Evolutionary conservation across 2,329 filamentous ascomycete species (phyloP).

Genomic region (Rhinocladiella similis): DNA sequence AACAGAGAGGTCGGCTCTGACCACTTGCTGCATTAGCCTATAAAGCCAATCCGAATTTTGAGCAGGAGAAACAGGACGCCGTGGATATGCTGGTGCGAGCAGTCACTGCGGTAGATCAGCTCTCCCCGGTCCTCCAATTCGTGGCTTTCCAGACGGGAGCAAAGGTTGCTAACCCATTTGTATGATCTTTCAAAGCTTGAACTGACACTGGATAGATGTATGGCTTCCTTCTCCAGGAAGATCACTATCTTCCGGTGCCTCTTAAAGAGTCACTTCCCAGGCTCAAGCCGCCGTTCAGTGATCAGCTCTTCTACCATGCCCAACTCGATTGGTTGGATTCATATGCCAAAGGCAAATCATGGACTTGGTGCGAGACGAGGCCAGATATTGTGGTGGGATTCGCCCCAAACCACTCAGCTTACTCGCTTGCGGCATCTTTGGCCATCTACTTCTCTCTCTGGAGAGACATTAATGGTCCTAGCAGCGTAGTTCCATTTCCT

Average conservation of each 20-base stretch:
- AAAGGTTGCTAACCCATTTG: background rate
- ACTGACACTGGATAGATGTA: constrained; percentile 5
- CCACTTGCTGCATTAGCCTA: constrained; percentile 5
- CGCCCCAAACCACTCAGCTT: constrained; percentile 32
- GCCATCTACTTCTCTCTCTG: constrained; percentile 35
- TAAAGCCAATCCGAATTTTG: constrained; percentile 12
- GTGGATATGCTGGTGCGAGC: constrained; percentile 12
- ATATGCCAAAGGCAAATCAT: constrained; percentile 31
- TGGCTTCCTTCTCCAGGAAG: constrained; percentile 11
- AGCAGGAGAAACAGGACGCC: constrained; percentile 14
- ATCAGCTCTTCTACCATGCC: constrained; percentile 35
- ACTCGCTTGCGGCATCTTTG: constrained; percentile 33
- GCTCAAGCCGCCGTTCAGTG: constrained; percentile 31
- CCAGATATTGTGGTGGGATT: constrained; percentile 36
- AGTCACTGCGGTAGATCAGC: constrained; percentile 8
- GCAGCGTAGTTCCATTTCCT: constrained; percentile 31
- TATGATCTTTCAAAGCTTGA: background rate
- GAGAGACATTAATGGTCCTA: constrained; percentile 28
- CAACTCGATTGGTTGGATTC: constrained; percentile 28
- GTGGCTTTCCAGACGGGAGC: constrained; percentile 14
- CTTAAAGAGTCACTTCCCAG: constrained; percentile 34
- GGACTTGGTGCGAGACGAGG: constrained; percentile 39
- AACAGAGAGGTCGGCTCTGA: background rate
- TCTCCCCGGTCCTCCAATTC: constrained; percentile 9
- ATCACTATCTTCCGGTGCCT: constrained; percentile 23